Base-by-base conservation (phyloP, 306 rosid genomes). In the Arachis stenosperma region DNA sequence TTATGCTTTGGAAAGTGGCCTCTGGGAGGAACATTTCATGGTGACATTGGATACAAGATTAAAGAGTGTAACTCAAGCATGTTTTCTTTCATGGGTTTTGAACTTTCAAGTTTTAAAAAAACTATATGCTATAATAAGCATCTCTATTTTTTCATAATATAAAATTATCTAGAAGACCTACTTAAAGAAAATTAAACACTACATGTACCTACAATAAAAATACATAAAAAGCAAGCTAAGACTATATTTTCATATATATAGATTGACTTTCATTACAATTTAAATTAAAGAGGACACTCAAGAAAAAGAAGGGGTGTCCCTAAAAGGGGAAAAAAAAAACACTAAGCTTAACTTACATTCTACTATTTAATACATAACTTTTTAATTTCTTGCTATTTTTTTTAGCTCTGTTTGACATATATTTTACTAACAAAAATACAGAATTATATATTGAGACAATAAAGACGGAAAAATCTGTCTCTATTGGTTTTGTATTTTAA, bases 261-360 rank as follows among this genome's bases (percentile, higher is more conserved):
- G 65, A 75, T 61, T 33, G 79, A 68, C 12, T 51, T 71, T 71
- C 67, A 63, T 75, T 75, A 78, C 67, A 63, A 22, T 75, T 50
- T 63, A 48, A 74, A 64, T 50, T 63, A 48, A 74, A 64, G 9
- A 71, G 90, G 79, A 80, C 87, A 84, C 83, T 77, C 60, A 75
- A 73, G 65, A 86, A 84, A 81, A 84, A 79, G 69, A 43, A 69
- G 79, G 73, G 57, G 61, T 78, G 86, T 77, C 84, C 83, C 50
- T 40, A 36, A 59, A 52, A 52, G 15, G 2, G 27, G 0, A 0
- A 52, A 52, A 76, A 33, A 33, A 33, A 0, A 6, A 52, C 5
- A 47, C 64, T 69, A 76, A 17, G 53, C 33, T 36, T 42, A 44
- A 9, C 42, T 2, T 33, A 70, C 48, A 65, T 52, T 22, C 29